Evolutionary conservation across 345 rosid species (phyloP).

Genomic region (Salix exigua): DNA sequence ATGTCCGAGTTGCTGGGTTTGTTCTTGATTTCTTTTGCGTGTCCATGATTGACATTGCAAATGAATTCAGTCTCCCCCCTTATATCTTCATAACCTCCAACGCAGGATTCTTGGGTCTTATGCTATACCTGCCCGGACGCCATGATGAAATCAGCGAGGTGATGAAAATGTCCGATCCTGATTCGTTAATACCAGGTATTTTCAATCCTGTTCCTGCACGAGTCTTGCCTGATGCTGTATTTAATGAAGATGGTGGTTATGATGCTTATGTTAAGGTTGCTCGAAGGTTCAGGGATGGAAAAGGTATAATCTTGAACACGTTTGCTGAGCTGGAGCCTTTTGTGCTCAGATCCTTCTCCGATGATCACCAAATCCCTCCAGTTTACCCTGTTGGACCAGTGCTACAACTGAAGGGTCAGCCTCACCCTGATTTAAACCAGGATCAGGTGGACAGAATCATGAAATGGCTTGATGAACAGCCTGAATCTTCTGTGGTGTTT

Average conservation of each 20-base stretch:
- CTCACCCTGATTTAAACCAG: background rate
- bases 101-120: slow-evolving; percentile 15
- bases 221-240: background rate
- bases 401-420: slow-evolving; percentile 1
- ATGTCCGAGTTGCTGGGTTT: slow-evolving; percentile 9
- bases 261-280: background rate
- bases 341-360: background rate
- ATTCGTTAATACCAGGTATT: slow-evolving; percentile 5
- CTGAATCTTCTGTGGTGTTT: slow-evolving; percentile 17
- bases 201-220: background rate
- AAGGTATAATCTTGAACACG: slow-evolving; percentile 8
- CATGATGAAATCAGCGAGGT: background rate
- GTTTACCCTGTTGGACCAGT: slow-evolving; percentile 1
- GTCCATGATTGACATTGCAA: slow-evolving; percentile 16
- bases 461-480: slow-evolving; percentile 11
- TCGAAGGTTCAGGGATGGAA: background rate
- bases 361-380: background rate
- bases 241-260: slow-evolving; percentile 1
- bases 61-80: slow-evolving; percentile 18
- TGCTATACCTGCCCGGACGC: background rate
- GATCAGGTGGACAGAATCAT: background rate
- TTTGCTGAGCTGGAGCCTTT: slow-evolving; percentile 6
- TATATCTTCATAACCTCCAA: slow-evolving; percentile 13
- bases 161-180: background rate
- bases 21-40: slow-evolving; percentile 16